phyloP scores from a whole-genome alignment of 2,329 filamentous ascomycete species.

The Ilyonectria sp. region DNA sequence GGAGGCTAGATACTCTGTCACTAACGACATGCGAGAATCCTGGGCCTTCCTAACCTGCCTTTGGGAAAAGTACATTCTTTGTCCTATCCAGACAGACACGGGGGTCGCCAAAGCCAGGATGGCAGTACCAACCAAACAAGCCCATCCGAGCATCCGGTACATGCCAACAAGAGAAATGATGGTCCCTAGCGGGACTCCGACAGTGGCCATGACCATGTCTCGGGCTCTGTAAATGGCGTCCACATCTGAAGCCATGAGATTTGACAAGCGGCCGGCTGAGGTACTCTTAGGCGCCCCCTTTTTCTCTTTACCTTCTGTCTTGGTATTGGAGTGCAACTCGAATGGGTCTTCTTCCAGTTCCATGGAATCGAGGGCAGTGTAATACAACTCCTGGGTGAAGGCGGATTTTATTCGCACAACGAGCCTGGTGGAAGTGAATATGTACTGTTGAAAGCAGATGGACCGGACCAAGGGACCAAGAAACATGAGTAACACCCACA shows the following conservation, averaged over 20 bases:
- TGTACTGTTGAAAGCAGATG: slow-evolving; percentile 69
- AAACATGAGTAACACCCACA: slow-evolving; percentile 70
- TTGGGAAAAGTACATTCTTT: slow-evolving; percentile 65
- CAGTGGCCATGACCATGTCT: slow-evolving; percentile 64
- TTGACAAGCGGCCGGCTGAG: slow-evolving; percentile 67
- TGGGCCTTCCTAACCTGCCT: slow-evolving; percentile 69
- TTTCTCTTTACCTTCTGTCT: slow-evolving; percentile 47
- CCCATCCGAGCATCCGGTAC: slow-evolving; percentile 70
- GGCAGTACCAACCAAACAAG: slow-evolving; percentile 66
- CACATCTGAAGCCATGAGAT: slow-evolving; percentile 72
- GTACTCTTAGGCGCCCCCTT: slow-evolving; percentile 54
- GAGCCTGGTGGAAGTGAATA: slow-evolving; percentile 70
- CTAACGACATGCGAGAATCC: slow-evolving; percentile 69
- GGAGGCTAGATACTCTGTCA: slow-evolving; percentile 71
- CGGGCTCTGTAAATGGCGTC: slow-evolving; percentile 68
- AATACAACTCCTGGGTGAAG: slow-evolving; percentile 72
- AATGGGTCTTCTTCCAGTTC: slow-evolving; percentile 70
- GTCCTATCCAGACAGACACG: slow-evolving; percentile 65
- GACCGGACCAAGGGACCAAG: slow-evolving; percentile 64
- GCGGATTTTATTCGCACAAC: slow-evolving; percentile 70
- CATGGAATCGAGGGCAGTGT: slow-evolving; percentile 69
- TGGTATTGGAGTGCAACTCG: slow-evolving; percentile 44
- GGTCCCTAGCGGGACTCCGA: slow-evolving; percentile 64
- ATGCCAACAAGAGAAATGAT: slow-evolving; percentile 65
- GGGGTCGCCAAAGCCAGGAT: slow-evolving; percentile 64